These are phyloP conservation scores for Dinochytrium kinnereticum DNA, from an alignment of 371 early-diverging fungal genomes.

Conservation along the genomic window DNA sequence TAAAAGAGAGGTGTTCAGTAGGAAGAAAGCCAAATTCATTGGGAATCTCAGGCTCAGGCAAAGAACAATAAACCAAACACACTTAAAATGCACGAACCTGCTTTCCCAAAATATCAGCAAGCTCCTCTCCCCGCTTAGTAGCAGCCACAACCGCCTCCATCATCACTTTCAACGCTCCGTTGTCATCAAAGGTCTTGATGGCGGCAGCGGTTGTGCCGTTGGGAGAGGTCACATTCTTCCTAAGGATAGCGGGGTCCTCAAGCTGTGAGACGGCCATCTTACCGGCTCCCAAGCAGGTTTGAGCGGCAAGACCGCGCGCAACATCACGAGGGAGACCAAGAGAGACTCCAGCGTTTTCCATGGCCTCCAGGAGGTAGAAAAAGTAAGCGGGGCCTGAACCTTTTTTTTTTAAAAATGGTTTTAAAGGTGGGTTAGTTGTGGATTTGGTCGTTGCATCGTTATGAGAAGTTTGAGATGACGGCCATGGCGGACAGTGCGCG, in stretches of 20 bases:
- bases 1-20: neutral
- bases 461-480: neutral
- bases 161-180: slow-evolving; percentile 62
- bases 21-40: no score
- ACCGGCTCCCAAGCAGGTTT: slow-evolving; percentile 90
- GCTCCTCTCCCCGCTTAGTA: slow-evolving; percentile 67
- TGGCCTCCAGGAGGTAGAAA: slow-evolving; percentile 88
- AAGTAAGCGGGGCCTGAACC: slow-evolving; percentile 91
- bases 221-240: slow-evolving; percentile 89
- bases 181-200: slow-evolving; percentile 74
- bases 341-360: slow-evolving; percentile 82
- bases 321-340: slow-evolving; percentile 78
- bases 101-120: slow-evolving; percentile 70
- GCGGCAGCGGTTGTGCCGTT: slow-evolving; percentile 95
- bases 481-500: neutral
- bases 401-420: slow-evolving; percentile 5
- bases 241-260: slow-evolving; percentile 77
- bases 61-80: no score
- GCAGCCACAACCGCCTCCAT: slow-evolving; percentile 72
- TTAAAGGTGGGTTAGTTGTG: no score
- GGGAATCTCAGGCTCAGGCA: no score
- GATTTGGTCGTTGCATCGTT: no score
- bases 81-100: slow-evolving; percentile 19
- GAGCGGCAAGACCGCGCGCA: slow-evolving; percentile 80
- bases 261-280: slow-evolving; percentile 76